phyloP scores from a whole-genome alignment of 495 filamentous ascomycete genomes.

The Beverwykella pulmonaria region DNA sequence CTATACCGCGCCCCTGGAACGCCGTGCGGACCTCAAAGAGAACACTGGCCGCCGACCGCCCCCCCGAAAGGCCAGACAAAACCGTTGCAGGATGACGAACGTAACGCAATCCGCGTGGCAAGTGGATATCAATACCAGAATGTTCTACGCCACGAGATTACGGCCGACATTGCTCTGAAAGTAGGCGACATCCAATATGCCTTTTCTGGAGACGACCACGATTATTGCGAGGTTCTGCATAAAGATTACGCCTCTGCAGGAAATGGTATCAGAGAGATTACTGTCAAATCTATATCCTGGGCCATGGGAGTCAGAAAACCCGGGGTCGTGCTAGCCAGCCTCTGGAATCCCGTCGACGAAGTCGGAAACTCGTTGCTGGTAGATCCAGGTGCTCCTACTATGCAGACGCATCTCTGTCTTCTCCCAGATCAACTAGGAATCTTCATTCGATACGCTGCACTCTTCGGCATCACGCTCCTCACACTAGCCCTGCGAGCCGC shows the following conservation, averaged over 20 bases:
- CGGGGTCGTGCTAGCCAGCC: constrained; percentile 82
- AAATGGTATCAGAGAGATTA: constrained; percentile 78
- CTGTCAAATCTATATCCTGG: constrained; percentile 91
- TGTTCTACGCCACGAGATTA: constrained; percentile 74
- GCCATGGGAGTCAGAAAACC: constrained; percentile 94
- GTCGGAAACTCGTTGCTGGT: constrained; percentile 57
- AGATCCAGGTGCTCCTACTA: constrained; percentile 51
- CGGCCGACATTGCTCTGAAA: constrained; percentile 53
- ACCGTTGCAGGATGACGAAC: constrained; percentile 67
- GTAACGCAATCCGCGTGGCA: constrained; percentile 72
- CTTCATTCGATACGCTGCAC: constrained; percentile 72
- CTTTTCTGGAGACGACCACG: constrained; percentile 97
- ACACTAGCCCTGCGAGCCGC: constrained; percentile 64
- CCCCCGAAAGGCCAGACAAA: constrained; percentile 57
- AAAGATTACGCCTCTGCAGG: constrained; percentile 62
- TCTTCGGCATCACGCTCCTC: constrained; percentile 62
- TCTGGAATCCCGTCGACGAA: constrained; percentile 85
- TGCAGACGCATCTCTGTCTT: constrained; percentile 88
- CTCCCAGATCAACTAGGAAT: constrained; percentile 84
- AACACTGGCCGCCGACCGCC: constrained; percentile 73
- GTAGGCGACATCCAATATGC: constrained; percentile 69
- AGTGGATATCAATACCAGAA: constrained; percentile 96
- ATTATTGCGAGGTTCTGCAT: constrained; percentile 91
- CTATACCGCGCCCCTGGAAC: constrained; percentile 79
- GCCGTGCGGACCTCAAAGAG: constrained; percentile 87